phyloP scores from a whole-genome alignment of 2,329 filamentous ascomycete genomes.

The Botrytis pseudocinerea region DNA sequence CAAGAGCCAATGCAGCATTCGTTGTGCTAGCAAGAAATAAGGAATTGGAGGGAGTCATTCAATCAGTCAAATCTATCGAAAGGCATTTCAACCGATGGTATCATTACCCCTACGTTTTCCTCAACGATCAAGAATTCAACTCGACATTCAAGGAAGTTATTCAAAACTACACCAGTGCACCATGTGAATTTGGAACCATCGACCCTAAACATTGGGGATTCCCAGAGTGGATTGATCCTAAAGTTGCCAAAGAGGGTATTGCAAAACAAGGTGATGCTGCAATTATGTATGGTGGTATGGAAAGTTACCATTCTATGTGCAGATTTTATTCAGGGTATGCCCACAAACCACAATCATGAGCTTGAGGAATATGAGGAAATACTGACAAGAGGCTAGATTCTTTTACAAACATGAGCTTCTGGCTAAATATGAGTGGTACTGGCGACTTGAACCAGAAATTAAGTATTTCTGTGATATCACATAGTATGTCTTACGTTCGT shows the following conservation, averaged over 20 bases:
- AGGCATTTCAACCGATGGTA: conserved; percentile 99
- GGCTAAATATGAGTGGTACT: conserved; percentile 99
- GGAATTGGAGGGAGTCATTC: conserved; percentile 91
- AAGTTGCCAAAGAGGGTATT: conserved; percentile 93
- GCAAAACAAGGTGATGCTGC: conserved; percentile 94
- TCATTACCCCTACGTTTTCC: conserved; percentile 96
- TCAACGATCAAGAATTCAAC: conserved; percentile 98
- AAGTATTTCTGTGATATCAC: conserved; percentile 99
- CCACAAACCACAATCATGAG: conserved; percentile 1
- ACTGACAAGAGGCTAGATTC: conserved; percentile 55
- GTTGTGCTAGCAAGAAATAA: conserved; percentile 95
- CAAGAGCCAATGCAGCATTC: conserved; percentile 90
- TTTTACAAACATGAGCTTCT: conserved; percentile 97
- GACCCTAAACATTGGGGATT: conserved; percentile 91
- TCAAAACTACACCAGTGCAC: conserved; percentile 81
- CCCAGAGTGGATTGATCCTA: conserved; percentile 92
- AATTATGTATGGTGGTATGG: conserved; percentile 99
- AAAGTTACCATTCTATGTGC: conserved; percentile 99
- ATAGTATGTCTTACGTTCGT: conserved; percentile 62
- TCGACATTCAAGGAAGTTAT: conserved; percentile 87
- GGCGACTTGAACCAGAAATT: conserved; percentile 98
- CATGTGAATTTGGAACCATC: conserved; percentile 93
- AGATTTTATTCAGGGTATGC: conserved; percentile 95
- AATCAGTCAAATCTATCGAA: conserved; percentile 97
- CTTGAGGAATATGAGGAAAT: background rate